Base-by-base conservation (phyloP, 345 rosid species). In the Eucalyptus viminalis region DNA sequence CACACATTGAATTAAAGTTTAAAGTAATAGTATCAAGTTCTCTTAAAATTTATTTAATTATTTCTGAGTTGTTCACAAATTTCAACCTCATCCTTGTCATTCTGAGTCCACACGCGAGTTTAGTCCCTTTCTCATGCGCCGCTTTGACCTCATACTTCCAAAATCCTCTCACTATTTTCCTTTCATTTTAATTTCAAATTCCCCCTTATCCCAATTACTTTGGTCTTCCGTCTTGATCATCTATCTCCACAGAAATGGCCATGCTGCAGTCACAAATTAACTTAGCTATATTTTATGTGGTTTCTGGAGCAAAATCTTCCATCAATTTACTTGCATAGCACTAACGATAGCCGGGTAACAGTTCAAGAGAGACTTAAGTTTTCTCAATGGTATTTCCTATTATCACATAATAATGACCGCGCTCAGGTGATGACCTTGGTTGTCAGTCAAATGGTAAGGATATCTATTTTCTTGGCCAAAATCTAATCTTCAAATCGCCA, bases 1-100 rank as follows among this genome's bases (percentile, higher is more conserved):
- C 1, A 0, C 15, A 60, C 4, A 6, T 60, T 60, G 0, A 12
- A 0, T 60, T 11, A 60, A 60, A 27, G 1, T 60, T 27, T 60
- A 60, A 0, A 24, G 0, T 5, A 60, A 11, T 24, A 27, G 4
- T 60, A 4, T 60, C 31, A 60, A 60, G 14, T 25, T 60, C 3
- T 27, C 14, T 27, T 60, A 60, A 25, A 58, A 60, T 11, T 25
- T 60, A 58, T 11, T 58, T 0, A 54, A 60, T 27, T 11, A 60
- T 60, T 12, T 60, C 67, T 25, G 13, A 60, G 14, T 60, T 60
- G 15, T 60, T 60, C 4, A 60, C 67, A 27, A 27, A 60, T 60
- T 60, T 27, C n/a, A 6, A 60, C n/a, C n/a, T 60, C n/a, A 27
- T 60, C 67, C 67, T 27, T 60, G 14, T 60, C 67, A 27, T 60